Conservation (phyloP, 805 yeast genomes). For the Kluyveromyces dobzhanskii region DNA sequence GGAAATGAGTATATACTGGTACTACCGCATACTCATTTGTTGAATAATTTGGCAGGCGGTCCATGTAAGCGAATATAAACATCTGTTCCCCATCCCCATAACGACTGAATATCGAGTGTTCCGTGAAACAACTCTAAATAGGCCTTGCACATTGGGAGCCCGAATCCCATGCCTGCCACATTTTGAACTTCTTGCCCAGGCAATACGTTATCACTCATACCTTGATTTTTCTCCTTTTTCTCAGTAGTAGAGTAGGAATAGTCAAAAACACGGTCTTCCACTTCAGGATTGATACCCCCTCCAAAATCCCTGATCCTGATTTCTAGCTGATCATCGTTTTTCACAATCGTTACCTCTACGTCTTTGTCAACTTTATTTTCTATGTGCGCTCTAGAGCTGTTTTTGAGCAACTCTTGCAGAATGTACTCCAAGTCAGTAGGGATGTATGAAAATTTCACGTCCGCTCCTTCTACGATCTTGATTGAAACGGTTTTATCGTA, state of each 20-base stretch:
- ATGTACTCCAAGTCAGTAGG: conserved; percentile 85
- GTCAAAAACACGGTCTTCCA: conserved; percentile 64
- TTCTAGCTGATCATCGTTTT: conserved; percentile 42
- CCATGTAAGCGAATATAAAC: conserved; percentile 50
- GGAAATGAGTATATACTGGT: no score
- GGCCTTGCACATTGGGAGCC: conserved; percentile 75
- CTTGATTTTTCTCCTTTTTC: conserved; percentile 42
- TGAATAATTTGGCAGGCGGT: conserved; percentile 14
- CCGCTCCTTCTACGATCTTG: conserved; percentile 46
- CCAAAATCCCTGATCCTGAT: conserved; percentile 81
- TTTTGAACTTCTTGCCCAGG: conserved; percentile 62
- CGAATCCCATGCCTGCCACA: conserved; percentile 95
- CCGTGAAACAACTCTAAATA: conserved; percentile 72
- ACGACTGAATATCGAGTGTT: conserved; percentile 54
- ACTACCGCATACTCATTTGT: background rate
- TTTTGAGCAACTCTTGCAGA: conserved; percentile 77
- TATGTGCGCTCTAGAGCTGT: conserved; percentile 80
- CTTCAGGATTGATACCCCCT: conserved; percentile 70
- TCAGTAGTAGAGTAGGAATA: conserved; percentile 81
- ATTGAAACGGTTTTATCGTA: conserved; percentile 69
- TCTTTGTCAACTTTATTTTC: conserved; percentile 41
- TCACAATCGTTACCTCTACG: conserved; percentile 21
- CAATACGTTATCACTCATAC: conserved; percentile 45
- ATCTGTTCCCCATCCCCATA: conserved; percentile 74
- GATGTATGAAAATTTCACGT: conserved; percentile 68